Base-by-base conservation (phyloP, 352 stramenopile species). In the Phytophthora europaea region DNA sequence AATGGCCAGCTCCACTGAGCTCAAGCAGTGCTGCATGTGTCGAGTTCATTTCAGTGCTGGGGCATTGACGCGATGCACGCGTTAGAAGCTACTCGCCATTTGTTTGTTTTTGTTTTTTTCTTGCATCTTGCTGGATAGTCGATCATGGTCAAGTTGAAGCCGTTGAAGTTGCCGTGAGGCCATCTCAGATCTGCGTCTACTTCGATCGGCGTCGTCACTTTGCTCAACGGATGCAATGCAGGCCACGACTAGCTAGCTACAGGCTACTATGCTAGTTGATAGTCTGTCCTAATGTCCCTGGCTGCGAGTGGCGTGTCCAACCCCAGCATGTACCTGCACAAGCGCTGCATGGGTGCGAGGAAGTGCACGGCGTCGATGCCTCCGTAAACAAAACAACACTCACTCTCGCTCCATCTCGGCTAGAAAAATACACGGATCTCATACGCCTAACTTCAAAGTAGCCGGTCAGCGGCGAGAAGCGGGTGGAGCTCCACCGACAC, bases 351-450 rank as follows among this genome's bases (percentile, higher is more conserved):
- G 36, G 36, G 13, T 43, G 36, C 7, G 13, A 43, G 36, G 9
- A 47, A 20, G 38, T 34, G 36, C 36, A 18, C 12, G 36, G 36
- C 12, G 36, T 5, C 36, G 36, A 16, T 16, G 36, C 36, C 36
- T 43, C 16, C 12, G 36, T 43, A 43, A 43, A 43, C 36, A 43
- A 18, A 43, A 48, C 57, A 64, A 64, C 57, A 64, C 40, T 64
- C 57, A 55, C 36, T 2, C 12, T 47, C 12, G 16, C 10, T 2
- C 34, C 34, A 40, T 40, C 8, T 40, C 34, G 34, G 34, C 34
- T 40, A 40, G 34, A 40, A 40, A 43, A 43, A 43, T 43, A 43
- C 36, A 43, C n/a, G 45, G n/a, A 51, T 23, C 16, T 51, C 36
- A 43, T 43, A 43, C 36, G 36, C 36, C 36, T 13, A 7, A 43